phyloP scores from a whole-genome alignment of 164 flowering plant species.

The Nymphaea colorata region DNA sequence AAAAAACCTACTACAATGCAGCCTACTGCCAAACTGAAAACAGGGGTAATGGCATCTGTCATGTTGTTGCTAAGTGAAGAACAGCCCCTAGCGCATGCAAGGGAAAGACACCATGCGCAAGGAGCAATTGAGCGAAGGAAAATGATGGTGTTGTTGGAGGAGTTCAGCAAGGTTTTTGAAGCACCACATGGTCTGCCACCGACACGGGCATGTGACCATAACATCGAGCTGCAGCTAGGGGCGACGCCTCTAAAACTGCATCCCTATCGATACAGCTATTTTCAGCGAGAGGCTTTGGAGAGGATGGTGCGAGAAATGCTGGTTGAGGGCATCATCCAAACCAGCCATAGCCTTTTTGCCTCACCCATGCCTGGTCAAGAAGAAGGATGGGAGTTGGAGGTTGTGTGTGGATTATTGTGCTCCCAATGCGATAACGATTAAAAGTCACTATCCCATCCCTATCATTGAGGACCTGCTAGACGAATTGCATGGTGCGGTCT shows the following conservation, averaged over 20 bases:
- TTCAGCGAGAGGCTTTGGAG: background rate
- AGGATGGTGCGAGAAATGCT: background rate
- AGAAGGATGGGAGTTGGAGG: slow-evolving; percentile 1
- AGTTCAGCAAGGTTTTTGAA: background rate
- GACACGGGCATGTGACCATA: background rate
- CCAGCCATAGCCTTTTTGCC: background rate
- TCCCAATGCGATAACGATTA: slow-evolving; percentile 1
- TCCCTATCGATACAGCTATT: slow-evolving; percentile 2
- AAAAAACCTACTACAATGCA: too few relatives aligned
- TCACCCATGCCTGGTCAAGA: slow-evolving; percentile 1
- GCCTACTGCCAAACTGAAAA: background rate
- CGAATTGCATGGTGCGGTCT: slow-evolving; percentile 1
- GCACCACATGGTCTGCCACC: background rate
- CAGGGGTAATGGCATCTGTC: background rate
- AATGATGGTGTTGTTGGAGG: background rate
- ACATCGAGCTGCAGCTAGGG: background rate
- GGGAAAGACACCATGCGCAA: background rate
- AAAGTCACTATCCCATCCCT: background rate
- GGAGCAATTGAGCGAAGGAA: background rate
- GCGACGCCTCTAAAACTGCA: background rate
- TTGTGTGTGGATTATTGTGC: slow-evolving; percentile 1
- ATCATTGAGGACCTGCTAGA: slow-evolving; percentile 4
- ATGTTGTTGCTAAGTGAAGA: background rate
- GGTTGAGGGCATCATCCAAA: background rate
- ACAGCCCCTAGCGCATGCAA: background rate